These are phyloP conservation scores for Dinochytrium kinnereticum DNA, from an alignment of 371 early-diverging fungal genomes.

Conservation along the genomic window DNA sequence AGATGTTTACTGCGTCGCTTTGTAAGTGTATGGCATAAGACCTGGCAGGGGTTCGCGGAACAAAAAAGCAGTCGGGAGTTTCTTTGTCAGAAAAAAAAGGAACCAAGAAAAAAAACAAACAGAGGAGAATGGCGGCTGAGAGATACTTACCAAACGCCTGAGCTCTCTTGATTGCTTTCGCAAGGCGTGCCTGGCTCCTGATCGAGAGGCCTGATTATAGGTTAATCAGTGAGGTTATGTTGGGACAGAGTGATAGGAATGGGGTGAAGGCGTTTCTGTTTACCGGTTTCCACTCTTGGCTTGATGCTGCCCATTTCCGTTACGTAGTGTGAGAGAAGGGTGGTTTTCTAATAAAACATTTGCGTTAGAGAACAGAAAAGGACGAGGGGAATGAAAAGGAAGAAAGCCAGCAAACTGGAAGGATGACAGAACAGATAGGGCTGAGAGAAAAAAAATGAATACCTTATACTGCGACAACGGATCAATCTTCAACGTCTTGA, in stretches of 20 bases:
- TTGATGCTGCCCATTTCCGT: slow-evolving; percentile 82
- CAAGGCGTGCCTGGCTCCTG: slow-evolving; percentile 77
- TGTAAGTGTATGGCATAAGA: slow-evolving; percentile 56
- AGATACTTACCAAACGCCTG: slow-evolving; percentile 81
- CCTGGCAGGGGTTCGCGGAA: slow-evolving; percentile 31
- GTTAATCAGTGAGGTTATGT: not conserved
- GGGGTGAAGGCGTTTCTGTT: too few relatives aligned
- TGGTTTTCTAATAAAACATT: slow-evolving; percentile 59
- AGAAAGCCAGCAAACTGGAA: too few relatives aligned
- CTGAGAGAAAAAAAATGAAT: not conserved
- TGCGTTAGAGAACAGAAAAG: too few relatives aligned
- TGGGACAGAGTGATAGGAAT: too few relatives aligned
- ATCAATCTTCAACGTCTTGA: slow-evolving; percentile 68
- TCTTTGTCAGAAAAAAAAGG: too few relatives aligned
- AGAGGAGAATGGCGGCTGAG: too few relatives aligned
- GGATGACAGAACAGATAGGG: not conserved
- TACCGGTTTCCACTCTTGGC: slow-evolving; percentile 74
- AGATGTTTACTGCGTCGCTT: too few relatives aligned
- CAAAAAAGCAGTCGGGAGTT: too few relatives aligned
- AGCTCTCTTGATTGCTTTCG: slow-evolving; percentile 84
- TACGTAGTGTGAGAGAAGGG: slow-evolving; percentile 72
- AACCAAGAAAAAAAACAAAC: too few relatives aligned
- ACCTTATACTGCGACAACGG: slow-evolving; percentile 79
- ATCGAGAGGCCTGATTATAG: slow-evolving; percentile 59
- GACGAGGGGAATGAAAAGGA: too few relatives aligned